Base-by-base conservation (phyloP, 345 rosid species). In the Turnera subulata region DNA sequence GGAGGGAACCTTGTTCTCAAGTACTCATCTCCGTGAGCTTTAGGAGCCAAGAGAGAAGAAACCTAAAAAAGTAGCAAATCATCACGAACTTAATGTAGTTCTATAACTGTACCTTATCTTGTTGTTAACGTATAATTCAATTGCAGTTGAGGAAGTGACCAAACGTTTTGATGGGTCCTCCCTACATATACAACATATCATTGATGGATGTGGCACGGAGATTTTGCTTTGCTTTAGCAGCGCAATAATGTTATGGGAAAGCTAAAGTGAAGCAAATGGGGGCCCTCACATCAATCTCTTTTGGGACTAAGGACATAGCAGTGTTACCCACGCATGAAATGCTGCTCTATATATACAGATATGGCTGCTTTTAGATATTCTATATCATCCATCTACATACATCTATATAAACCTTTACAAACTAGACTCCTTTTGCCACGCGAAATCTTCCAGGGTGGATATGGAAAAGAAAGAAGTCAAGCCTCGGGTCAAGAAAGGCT, bases 401-500 rank as follows among this genome's bases (percentile, higher is more conserved):
- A 23, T n/a, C n/a, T n/a, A n/a, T n/a, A 59, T 63, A 63, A 45
- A 2, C 44, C 56, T 17, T 22, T 45, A 55, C 24, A 16, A 13
- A 15, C 20, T 39, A 5, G 19, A 47, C n/a, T 25, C 1, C 35
- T 32, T 10, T 43, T 39, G 17, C 61, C 48, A n/a, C n/a, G n/a
- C 53, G 17, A 46, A 35, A 16, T 29, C 13, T 52, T 43, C 14
- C 21, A 1, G 64, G 53, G 16, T n/a, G n/a, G 59, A 33, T 32
- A 80, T 75, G 84, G 80, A 76, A 38, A 70, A 44, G 29, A 64
- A 59, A 65, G 69, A 66, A 69, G 65, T n/a, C 17, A 76, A 77
- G 72, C 56, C 67, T 44, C 64, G 60, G 32, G 50, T 65, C 42
- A 85, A 75, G 73, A 85, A 80, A 66, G 96, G 91, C 2, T 61